These are phyloP conservation scores for Aplosporella prunicola DNA, from an alignment of 2,329 filamentous ascomycete species.

Conservation along the genomic window DNA sequence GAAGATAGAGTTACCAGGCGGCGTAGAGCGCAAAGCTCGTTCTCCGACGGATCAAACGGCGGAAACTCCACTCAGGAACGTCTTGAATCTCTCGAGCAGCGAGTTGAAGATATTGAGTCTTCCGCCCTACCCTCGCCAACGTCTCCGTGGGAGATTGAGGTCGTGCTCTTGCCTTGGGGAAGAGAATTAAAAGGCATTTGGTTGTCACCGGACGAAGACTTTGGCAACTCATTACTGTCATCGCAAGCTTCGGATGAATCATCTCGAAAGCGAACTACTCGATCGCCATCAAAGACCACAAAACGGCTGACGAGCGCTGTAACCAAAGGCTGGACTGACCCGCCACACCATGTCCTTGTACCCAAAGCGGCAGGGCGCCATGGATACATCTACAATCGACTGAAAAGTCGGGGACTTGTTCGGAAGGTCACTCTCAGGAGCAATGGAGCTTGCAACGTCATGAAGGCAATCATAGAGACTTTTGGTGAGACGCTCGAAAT, in stretches of 20 bases:
- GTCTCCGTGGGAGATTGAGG: slow-evolving; percentile 64
- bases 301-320: slow-evolving; percentile 40
- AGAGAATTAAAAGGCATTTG: slow-evolving; percentile 44
- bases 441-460: slow-evolving; percentile 58
- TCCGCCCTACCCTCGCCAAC: slow-evolving; percentile 49
- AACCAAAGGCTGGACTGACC: slow-evolving; percentile 39
- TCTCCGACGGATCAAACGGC: slow-evolving; percentile 33
- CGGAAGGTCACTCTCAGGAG: slow-evolving; percentile 53
- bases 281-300: slow-evolving; percentile 21
- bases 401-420: slow-evolving; percentile 65
- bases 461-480: slow-evolving; percentile 51
- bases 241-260: slow-evolving; percentile 40
- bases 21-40: slow-evolving; percentile 25
- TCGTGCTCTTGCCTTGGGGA: slow-evolving; percentile 65
- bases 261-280: slow-evolving; percentile 27
- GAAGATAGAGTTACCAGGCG: slow-evolving; percentile 18
- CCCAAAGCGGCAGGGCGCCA: slow-evolving; percentile 58
- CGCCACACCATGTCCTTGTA: slow-evolving; percentile 50
- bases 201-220: slow-evolving; percentile 37
- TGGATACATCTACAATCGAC: slow-evolving; percentile 56
- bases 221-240: slow-evolving; percentile 20
- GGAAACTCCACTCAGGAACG: no score
- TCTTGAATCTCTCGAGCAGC: slow-evolving; percentile 40
- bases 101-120: slow-evolving; percentile 47
- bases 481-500: slow-evolving; percentile 47